A percentile compares a stretch with the other conserved stretches of the same genome.
phyloP scores from a whole-genome alignment of 2,329 filamentous ascomycete genomes.

The Tolypocladium amazonense region DNA sequence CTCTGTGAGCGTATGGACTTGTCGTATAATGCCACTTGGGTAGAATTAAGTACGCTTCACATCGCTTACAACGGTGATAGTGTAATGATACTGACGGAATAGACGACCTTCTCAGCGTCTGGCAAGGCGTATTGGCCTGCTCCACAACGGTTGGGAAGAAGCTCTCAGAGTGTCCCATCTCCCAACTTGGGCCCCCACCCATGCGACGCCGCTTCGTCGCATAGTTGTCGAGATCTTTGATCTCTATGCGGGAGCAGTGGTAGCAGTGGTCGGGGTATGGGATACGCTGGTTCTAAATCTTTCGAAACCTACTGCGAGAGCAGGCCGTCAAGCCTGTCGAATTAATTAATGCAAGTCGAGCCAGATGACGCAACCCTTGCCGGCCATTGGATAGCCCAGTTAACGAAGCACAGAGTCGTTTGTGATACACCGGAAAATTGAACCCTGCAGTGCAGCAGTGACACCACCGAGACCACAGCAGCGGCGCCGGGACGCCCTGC shows the following conservation, averaged over 20 bases:
- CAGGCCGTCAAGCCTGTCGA: background rate
- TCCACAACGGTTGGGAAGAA: background rate
- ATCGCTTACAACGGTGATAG: no score
- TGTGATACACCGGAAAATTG: background rate
- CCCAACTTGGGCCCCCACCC: background rate
- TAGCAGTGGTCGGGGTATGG: background rate
- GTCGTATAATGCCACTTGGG: background rate
- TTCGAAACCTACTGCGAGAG: background rate
- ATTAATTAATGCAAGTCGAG: background rate
- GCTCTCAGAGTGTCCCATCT: constrained; percentile 1
- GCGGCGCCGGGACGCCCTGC: background rate
- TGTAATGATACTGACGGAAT: background rate
- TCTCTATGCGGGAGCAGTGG: no score
- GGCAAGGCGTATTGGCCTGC: constrained; percentile 1
- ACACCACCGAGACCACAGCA: background rate
- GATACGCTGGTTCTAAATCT: background rate
- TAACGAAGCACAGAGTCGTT: background rate
- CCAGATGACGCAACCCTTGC: background rate
- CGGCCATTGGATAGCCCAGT: background rate
- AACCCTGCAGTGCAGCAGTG: background rate
- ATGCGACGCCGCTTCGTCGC: background rate
- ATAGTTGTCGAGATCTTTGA: background rate
- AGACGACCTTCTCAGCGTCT: background rate
- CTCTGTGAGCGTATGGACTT: background rate
- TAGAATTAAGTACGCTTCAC: background rate